Base-by-base conservation (phyloP, 2,329 filamentous ascomycete genomes). In the Fonsecaea pugnacius region DNA sequence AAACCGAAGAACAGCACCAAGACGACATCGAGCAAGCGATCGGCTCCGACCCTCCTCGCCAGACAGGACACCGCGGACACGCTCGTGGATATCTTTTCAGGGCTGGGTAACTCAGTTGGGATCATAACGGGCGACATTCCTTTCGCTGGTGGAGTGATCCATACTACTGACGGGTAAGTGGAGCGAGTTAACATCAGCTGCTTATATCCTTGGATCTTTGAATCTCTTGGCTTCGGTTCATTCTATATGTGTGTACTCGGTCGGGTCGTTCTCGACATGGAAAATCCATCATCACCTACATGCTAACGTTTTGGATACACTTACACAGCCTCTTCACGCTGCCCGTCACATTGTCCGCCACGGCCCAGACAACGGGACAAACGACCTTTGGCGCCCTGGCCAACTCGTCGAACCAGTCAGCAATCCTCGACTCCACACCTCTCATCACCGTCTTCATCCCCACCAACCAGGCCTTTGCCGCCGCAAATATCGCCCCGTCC, bases 401-500 rank as follows among this genome's bases (percentile, higher is more conserved):
- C 18, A 59, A 24, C n/a, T 18, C 30, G 27, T 50, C 56, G 27
- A 40, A 32, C 43, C 56, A 59, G 12, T 21, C 56, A 16, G 3
- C 38, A 10, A 18, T 21, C 4, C 56, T 59, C 27, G 56, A 59
- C 18, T 8, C 38, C 14, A 59, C 56, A 6, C 56, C 56, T 30
- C 56, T 59, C 16, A 59, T 59, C 46, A 59, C 56, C 18, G 56
- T 36, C 27, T 59, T 59, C 33, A 59, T 59, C 27, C 56, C 56
- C 40, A 50, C 40, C 14, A 59, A 59, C 33, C 38, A 51, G 2
- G 56, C 56, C 32, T 59, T 59, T 43, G 27, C 56, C 30, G 56
- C 40, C 27, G 38, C 56, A 21, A 36, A 36, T 30, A 36, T 59
- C 48, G 36, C 40, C n/a, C 32, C 40, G 1, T n/a, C 40, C n/a